Conservation (phyloP, 129 eudicot species). For the Artemisia annua region DNA sequence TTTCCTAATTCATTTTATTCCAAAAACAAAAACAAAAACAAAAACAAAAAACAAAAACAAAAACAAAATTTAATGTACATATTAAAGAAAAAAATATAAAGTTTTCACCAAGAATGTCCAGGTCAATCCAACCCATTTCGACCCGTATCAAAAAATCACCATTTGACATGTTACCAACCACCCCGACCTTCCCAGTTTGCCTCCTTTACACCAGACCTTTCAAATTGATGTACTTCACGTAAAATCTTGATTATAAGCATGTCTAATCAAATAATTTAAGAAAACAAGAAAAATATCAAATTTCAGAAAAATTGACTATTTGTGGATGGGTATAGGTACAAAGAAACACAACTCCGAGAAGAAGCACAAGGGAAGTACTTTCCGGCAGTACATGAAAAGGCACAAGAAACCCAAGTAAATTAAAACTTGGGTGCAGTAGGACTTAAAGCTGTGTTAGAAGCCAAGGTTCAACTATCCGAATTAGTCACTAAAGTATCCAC, state of each 20-base stretch:
- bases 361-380: constrained; percentile 97
- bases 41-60: too few relatives aligned
- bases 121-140: not conserved
- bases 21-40: too few relatives aligned
- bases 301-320: too few relatives aligned
- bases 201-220: not conserved
- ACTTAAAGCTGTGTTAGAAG: constrained; percentile 43
- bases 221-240: not conserved
- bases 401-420: constrained; percentile 76
- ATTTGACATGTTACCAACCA: not conserved
- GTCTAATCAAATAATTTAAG: not conserved
- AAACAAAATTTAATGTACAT: not conserved
- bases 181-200: not conserved
- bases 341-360: constrained; percentile 72
- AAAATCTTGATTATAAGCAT: not conserved
- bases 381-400: constrained; percentile 81
- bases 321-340: constrained; percentile 60
- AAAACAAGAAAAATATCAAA: not conserved
- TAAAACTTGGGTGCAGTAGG: constrained; percentile 71
- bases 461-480: constrained; percentile 72
- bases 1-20: not conserved
- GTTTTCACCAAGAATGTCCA: not conserved
- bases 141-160: not conserved
- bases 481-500: constrained; percentile 68
- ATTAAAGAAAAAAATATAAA: not conserved